phyloP scores from a whole-genome alignment of 805 yeast species.

The Hanseniaspora valbyensis region DNA sequence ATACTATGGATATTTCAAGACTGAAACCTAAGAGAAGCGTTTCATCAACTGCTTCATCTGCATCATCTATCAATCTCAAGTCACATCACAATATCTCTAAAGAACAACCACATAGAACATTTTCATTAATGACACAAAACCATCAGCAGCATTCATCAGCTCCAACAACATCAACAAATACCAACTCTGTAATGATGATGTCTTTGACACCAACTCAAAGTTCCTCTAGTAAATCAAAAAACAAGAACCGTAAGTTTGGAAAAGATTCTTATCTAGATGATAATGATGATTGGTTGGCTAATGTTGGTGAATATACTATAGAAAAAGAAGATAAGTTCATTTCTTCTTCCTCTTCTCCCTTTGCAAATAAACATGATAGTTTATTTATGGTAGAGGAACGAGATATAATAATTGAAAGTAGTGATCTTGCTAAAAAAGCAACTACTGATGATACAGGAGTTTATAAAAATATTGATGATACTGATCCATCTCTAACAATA shows the following conservation, averaged over 20 bases:
- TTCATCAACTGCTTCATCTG: background rate
- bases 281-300: constrained; percentile 13
- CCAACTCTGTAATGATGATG: background rate
- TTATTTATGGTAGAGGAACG: background rate
- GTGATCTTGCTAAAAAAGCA: background rate
- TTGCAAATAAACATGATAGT: background rate
- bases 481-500: constrained; percentile 21
- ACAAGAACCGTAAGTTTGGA: background rate
- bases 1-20: constrained; percentile 8
- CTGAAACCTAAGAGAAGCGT: background rate
- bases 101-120: constrained; percentile 14
- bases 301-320: constrained; percentile 13
- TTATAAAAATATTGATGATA: background rate
- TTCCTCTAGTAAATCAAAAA: background rate
- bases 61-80: background rate
- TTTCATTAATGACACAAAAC: constrained; percentile 8
- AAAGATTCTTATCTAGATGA: constrained; percentile 3
- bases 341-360: background rate
- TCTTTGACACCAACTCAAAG: background rate
- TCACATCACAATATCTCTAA: constrained; percentile 14
- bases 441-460: no score
- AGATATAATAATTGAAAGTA: background rate
- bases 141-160: background rate
- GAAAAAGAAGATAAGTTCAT: constrained; percentile 14
- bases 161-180: background rate